Evolutionary conservation across 164 flowering plant genomes (phyloP).

Genomic region (Buxus sempervirens): DNA sequence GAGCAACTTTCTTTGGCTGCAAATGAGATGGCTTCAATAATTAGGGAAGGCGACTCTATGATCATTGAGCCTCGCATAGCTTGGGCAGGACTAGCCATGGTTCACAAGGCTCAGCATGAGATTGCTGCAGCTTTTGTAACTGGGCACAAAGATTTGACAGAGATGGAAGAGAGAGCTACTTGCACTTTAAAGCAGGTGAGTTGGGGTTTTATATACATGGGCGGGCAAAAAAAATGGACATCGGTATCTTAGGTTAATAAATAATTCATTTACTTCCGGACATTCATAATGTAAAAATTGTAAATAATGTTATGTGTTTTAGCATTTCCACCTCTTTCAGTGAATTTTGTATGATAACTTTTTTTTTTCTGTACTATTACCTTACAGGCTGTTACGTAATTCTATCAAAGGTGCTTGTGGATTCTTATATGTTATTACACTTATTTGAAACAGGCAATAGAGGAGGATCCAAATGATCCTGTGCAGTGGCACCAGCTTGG

Average conservation of each 20-base stretch:
- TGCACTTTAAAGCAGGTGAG: constrained; percentile 72
- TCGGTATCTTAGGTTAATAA: background rate
- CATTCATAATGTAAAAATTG: too few relatives aligned
- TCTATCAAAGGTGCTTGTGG: background rate
- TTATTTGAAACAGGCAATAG: constrained; percentile 57
- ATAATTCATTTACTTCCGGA: too few relatives aligned
- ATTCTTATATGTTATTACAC: background rate
- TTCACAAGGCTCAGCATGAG: constrained; percentile 87
- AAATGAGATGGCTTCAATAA: constrained; percentile 94
- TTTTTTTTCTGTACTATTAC: background rate
- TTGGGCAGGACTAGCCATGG: constrained; percentile 93
- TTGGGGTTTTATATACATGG: background rate
- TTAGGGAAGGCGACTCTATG: constrained; percentile 77
- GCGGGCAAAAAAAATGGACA: background rate
- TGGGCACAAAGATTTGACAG: constrained; percentile 49
- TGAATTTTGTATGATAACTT: background rate
- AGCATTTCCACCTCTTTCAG: background rate
- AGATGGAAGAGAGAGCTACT: constrained; percentile 72
- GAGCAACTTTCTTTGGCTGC: constrained; percentile 93
- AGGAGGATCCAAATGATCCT: constrained; percentile 81
- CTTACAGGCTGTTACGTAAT: background rate
- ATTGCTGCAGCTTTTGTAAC: constrained; percentile 67
- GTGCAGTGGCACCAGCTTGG: constrained; percentile 96
- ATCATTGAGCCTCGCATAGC: constrained; percentile 62
- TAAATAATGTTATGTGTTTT: too few relatives aligned